Evolutionary conservation across 495 filamentous ascomycete species (phyloP), one percentile per base, ranked within the genome.

Genomic region (Glonium stellatum): DNA sequence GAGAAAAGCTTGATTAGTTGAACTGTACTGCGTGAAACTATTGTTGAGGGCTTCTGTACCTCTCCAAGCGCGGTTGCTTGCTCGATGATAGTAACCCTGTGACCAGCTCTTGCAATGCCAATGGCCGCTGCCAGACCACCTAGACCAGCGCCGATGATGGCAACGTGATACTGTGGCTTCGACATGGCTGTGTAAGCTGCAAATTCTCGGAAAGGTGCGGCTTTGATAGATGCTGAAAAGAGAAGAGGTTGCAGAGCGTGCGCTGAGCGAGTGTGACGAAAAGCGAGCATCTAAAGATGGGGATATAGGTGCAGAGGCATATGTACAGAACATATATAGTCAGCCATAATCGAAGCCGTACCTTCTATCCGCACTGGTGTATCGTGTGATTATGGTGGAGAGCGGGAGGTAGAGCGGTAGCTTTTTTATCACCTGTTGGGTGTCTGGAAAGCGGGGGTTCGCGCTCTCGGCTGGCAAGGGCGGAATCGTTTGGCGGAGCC

Each of bases 111-210:
- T 9, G 55, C 36, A 37, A 59, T 19, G 13, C 19, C 37, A 44
- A 60, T 62, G 15, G 55, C 54, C 6, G 55, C 41, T 22, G 57
- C 58, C 13, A 63, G 22, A 13, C 58, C 60, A 23, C 58, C 60
- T 31, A 63, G 41, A 19, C 57, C 57, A 15, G 55, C 60, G 36
- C 60, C 58, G 36, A 54, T 25, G 35, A 63, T 60, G 18, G 46
- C 34, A 36, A 63, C 53, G 23, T 61, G 21, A 42, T 13, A 52
- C 48, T 23, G 21, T 52, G 48, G 48, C 48, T 52, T 52, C 27
- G 21, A 23, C 48, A 52, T 23, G 12, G 48, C 3, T 13, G 10
- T 13, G 39, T 13, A 44, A 44, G 13, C 39, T 44, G 39, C 39
- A 39, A 39, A 39, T 39, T 8, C 18, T 44, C 36, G 8, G 15